Conservation (phyloP, 2,329 filamentous ascomycete genomes). For the Lasiodiplodia theobromae region DNA sequence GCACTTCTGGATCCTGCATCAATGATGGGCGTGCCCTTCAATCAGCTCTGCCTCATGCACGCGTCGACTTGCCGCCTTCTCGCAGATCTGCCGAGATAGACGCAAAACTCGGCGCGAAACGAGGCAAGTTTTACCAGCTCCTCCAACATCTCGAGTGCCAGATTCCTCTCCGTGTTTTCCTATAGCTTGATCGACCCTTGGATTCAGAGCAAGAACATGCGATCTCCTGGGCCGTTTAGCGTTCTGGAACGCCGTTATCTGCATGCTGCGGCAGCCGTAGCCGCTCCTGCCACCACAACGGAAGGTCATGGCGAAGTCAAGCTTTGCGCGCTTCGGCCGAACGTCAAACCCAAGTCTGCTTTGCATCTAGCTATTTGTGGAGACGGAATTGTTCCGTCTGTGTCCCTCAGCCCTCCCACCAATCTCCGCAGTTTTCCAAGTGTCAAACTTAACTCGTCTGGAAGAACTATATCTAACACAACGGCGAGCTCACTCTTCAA, state of each 20-base stretch:
- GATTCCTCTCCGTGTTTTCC: conserved; percentile 22
- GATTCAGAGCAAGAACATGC: not conserved
- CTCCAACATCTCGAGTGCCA: conserved; percentile 23
- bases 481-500: not conserved
- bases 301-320: conserved; percentile 17
- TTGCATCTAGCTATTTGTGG: not conserved
- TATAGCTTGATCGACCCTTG: conserved; percentile 18
- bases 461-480: conserved; percentile 7
- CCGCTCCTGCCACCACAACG: conserved; percentile 3
- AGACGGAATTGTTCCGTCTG: not conserved
- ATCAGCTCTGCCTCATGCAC: conserved; percentile 6
- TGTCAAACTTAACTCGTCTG: conserved; percentile 13
- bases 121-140: conserved; percentile 16
- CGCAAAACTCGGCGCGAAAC: conserved; percentile 5
- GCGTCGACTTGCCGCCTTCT: not conserved
- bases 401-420: not conserved
- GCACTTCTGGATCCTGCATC: not conserved
- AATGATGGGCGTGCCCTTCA: conserved; percentile 1
- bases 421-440: conserved; percentile 12
- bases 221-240: not conserved
- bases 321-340: conserved; percentile 4
- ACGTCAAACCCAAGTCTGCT: conserved; percentile 7
- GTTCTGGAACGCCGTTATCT: conserved; percentile 1
- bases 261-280: not conserved
- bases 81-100: not conserved